phyloP scores from a whole-genome alignment of 1,284 basidiomycete genomes.

The Neolentinus lepideus region DNA sequence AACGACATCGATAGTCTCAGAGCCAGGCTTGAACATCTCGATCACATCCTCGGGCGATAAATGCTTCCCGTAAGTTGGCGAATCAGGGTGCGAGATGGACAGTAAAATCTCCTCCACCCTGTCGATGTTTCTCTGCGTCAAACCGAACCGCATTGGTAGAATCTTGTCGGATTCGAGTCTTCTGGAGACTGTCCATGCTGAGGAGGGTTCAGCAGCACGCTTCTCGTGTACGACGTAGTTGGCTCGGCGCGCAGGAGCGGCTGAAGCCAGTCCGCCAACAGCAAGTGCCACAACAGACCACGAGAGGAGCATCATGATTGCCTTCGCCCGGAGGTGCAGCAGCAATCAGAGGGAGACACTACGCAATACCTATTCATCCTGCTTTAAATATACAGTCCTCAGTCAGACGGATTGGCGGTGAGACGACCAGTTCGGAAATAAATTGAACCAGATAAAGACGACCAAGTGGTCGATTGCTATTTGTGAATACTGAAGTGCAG shows the following conservation, averaged over 20 bases:
- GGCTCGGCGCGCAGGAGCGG: constrained; percentile 13
- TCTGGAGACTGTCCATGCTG: constrained; percentile 14
- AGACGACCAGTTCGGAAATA: neutral
- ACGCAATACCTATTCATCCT: neutral
- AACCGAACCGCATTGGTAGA: constrained; percentile 25
- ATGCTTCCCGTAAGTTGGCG: constrained; percentile 28
- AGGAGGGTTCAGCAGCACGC: constrained; percentile 18
- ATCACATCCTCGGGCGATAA: constrained; percentile 27
- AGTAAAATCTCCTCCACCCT: constrained; percentile 27
- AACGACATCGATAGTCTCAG: constrained; percentile 27
- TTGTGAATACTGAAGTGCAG: neutral
- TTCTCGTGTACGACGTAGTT: constrained; percentile 21
- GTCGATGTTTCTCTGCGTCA: constrained; percentile 29
- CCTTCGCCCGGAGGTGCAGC: neutral
- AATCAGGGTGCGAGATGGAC: constrained; percentile 28
- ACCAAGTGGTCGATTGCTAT: neutral
- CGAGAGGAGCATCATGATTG: neutral
- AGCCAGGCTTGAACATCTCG: constrained; percentile 30
- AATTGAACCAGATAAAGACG: neutral
- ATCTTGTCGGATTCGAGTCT: constrained; percentile 17
- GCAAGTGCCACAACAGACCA: constrained; percentile 2
- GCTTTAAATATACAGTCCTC: neutral
- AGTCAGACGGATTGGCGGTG: neutral
- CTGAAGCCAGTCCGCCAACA: constrained; percentile 8
- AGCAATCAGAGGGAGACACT: neutral